Base-by-base conservation (phyloP, 78 protist species). In the Dictyostelium capitatum region DNA sequence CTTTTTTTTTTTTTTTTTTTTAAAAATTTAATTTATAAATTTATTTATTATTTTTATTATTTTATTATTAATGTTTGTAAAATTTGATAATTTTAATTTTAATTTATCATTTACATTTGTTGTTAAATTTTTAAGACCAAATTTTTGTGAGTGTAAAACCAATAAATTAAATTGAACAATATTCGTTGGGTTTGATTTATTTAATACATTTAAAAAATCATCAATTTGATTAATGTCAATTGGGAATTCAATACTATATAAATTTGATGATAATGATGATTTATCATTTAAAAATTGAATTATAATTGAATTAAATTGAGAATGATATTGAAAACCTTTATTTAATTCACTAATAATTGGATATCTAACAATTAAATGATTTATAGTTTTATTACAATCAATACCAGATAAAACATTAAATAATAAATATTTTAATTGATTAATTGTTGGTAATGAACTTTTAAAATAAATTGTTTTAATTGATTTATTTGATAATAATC, bases 191-290 rank as follows among this genome's bases (percentile, higher is more conserved):
- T 59, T 9, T 25, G n/a, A 62, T 11, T 62, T n/a, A 62, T 62
- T 62, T 62, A 62, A 62, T 25, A 32, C 28, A 10, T 62, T 37
- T 25, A 62, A 25, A 25, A 62, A 62, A 62, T 62, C 4, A 62
- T 62, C 70, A 62, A 62, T 62, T 62, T 62, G 70, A 11, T 62
- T 62, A 19, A 62, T 25, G 23, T 62, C 70, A 11, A 62, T 62
- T 25, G 70, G 70, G 28, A 11, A 62, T 62, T 25, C 6, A 25
- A 62, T 62, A 62, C 70, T 62, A 62, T 62, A 62, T 4, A 62
- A 17, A 62, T 62, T 62, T 23, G 70, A 25, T 23, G 32, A 8
- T 25, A 10, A 25, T 62, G 70, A 62, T n/a, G n/a, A n/a, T n/a
- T n/a, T n/a, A 62, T 62, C 6, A 25, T 62, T 62, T 62, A 62